Evolutionary conservation across 2,329 filamentous ascomycete genomes (phyloP), one percentile per base, ranked within the genome.

Genomic region (Colletotrichum orchidophilum): DNA sequence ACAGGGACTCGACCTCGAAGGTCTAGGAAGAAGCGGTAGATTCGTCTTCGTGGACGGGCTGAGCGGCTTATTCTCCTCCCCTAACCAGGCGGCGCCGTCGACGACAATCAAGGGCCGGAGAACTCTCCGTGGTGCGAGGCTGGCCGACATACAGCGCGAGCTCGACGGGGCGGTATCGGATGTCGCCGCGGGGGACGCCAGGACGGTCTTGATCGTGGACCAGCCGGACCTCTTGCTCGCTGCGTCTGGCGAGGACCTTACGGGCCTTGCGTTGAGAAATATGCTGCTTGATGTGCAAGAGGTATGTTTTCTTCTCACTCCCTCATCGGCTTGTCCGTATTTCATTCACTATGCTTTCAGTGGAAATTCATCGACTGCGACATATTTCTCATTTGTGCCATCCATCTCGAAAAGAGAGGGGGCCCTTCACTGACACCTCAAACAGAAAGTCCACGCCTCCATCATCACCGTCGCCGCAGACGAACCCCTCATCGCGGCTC

Each of bases 21-120:
- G 85, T 6, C 80, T 92, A 5, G 80, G 82, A 63, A 84, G 85
- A 42, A 87, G 88, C 72, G 87, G 87, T 35, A 87, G 86, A 62
- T 92, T 97, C 76, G 82, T 84, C 53, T 96, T 94, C 75, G 86
- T 97, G 35, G 94, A 97, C 80, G 94, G 93, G 24, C 83, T 96
- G 69, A 88, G 86, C 24, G 85, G 85, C 29, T 78, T 94, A 29
- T 92, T 89, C 50, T 57, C 68, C n/a, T 46, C 62, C 42, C 18
- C 39, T 21, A 12, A 50, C 1, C 42, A 50, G n/a, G 53, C 59
- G 53, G 15, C 61, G 52, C 39, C 71, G 33, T 55, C 27, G 11
- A 61, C 57, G 67, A 67, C 27, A 12, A 53, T 26, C 31, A 73
- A 71, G n/a, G 73, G 72, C n/a, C 53, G 60, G 21, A 49, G 75